Percentiles rank a stretch among this genome's conserved stretches.
Evolutionary conservation across 345 rosid species (phyloP).

Genomic region (Rhodomyrtus tomentosa): DNA sequence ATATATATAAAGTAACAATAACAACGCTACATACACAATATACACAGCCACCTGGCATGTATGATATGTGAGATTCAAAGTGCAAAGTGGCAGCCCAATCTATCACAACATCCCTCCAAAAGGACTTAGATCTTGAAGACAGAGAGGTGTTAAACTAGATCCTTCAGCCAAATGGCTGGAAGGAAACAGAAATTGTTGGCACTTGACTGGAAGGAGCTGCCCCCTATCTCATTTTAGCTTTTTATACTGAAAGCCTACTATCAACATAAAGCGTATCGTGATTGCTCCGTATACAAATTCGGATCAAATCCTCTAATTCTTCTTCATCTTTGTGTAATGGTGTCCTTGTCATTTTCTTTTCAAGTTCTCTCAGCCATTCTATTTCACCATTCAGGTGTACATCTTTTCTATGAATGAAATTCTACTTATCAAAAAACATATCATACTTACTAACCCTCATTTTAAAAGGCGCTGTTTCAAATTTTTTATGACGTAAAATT

Average conservation of each 20-base stretch:
- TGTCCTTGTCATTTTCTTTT: not conserved
- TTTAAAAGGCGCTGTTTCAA: not conserved
- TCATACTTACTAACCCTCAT: not conserved
- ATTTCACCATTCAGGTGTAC: not conserved
- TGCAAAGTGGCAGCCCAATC: not conserved
- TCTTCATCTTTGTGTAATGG: not conserved
- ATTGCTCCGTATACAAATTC: not conserved
- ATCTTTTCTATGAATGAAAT: not conserved
- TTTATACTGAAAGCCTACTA: not conserved
- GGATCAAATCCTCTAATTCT: not conserved
- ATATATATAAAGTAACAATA: not conserved
- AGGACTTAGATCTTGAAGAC: not conserved
- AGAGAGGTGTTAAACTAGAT: not conserved
- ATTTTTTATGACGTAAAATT: not conserved
- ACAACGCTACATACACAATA: not conserved
- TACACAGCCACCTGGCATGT: accelerated
- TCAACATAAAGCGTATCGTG: not conserved
- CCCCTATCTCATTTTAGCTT: not conserved
- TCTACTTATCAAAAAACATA: not conserved
- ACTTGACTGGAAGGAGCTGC: not conserved
- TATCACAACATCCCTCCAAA: not conserved
- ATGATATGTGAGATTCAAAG: not conserved
- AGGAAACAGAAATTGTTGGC: not conserved
- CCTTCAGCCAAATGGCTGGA: not conserved
- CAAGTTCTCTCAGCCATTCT: not conserved